A percentile compares a stretch with the other conserved stretches of the same genome.
phyloP scores from a whole-genome alignment of 108 stramenopile species.

The Bacterosira constricta region DNA sequence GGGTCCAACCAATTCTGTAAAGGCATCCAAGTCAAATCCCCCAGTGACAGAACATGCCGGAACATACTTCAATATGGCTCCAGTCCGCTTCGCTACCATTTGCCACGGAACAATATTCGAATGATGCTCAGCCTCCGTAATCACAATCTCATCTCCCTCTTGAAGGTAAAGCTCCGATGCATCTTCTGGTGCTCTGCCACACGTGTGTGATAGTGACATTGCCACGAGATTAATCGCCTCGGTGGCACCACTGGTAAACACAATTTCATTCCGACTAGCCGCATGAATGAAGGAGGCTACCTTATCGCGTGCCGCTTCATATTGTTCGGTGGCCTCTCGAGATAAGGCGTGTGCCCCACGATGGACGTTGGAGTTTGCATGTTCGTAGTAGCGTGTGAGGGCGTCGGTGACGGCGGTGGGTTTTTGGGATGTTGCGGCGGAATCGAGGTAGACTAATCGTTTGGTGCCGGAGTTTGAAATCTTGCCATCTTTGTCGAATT shows the following conservation, averaged over 20 bases:
- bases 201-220: slow-evolving; percentile 52
- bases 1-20: slow-evolving; percentile 53
- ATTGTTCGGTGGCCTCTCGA: slow-evolving; percentile 86
- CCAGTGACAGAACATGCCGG: slow-evolving; percentile 57
- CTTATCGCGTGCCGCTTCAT: slow-evolving; percentile 87
- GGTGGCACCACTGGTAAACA: slow-evolving; percentile 94
- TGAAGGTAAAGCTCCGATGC: slow-evolving; percentile 27
- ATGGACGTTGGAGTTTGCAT: slow-evolving; percentile 92
- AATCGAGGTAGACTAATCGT: slow-evolving; percentile 92
- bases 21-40: slow-evolving; percentile 68
- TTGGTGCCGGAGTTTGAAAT: slow-evolving; percentile 18
- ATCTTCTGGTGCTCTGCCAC: slow-evolving; percentile 46
- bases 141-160: slow-evolving; percentile 88
- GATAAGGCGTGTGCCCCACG: slow-evolving; percentile 91
- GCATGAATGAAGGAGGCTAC: slow-evolving; percentile 86
- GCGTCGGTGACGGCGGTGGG: slow-evolving; percentile 83
- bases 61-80: slow-evolving; percentile 76
- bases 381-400: slow-evolving; percentile 71
- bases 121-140: slow-evolving; percentile 95
- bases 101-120: slow-evolving; percentile 98
- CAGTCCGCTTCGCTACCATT: slow-evolving; percentile 72
- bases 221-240: slow-evolving; percentile 95
- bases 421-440: slow-evolving; percentile 97
- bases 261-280: slow-evolving; percentile 78
- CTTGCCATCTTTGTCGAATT: slow-evolving; percentile 39